These are phyloP conservation scores for Trametes maxima DNA, from an alignment of 768 basidiomycete species.

Conservation along the genomic window DNA sequence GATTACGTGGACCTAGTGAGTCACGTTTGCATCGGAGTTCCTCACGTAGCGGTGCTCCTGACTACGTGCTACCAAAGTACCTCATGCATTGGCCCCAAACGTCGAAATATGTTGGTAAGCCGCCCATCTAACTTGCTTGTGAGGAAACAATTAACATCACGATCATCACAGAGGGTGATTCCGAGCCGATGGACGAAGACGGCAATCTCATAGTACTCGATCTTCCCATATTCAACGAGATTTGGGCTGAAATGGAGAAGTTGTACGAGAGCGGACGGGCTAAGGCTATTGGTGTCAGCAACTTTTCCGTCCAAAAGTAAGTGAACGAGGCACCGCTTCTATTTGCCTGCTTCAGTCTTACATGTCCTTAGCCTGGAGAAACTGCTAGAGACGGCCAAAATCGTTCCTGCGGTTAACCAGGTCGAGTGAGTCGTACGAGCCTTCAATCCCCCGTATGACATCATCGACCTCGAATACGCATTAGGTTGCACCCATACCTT, in stretches of 20 bases:
- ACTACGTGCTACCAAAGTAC: conserved; percentile 36
- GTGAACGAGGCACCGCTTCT: conserved; percentile 17
- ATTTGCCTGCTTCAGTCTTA: neutral
- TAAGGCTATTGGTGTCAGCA: conserved; percentile 58
- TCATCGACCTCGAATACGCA: neutral
- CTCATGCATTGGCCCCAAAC: conserved; percentile 55
- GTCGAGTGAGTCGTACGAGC: conserved; percentile 32
- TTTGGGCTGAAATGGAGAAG: conserved; percentile 56
- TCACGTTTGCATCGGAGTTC: neutral
- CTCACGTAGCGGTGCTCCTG: too few relatives aligned
- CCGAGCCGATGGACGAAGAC: conserved; percentile 33
- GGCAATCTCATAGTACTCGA: conserved; percentile 38
- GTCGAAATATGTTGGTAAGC: conserved; percentile 36
- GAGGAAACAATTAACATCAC: neutral
- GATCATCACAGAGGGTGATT: conserved; percentile 26
- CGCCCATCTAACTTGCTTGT: neutral
- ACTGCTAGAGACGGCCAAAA: conserved; percentile 32
- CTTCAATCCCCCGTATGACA: neutral
- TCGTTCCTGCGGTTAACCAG: conserved; percentile 42
- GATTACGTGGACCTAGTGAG: conserved; percentile 37
- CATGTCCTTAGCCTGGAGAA: conserved; percentile 27
- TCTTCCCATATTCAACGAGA: conserved; percentile 38
- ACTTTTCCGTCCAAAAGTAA: conserved; percentile 60
- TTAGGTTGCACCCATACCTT: conserved; percentile 55
- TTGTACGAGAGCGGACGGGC: conserved; percentile 48